Evolutionary conservation across 352 stramenopile genomes (phyloP), one percentile per base, ranked within the genome.

Genomic region (Phytophthora idaei): DNA sequence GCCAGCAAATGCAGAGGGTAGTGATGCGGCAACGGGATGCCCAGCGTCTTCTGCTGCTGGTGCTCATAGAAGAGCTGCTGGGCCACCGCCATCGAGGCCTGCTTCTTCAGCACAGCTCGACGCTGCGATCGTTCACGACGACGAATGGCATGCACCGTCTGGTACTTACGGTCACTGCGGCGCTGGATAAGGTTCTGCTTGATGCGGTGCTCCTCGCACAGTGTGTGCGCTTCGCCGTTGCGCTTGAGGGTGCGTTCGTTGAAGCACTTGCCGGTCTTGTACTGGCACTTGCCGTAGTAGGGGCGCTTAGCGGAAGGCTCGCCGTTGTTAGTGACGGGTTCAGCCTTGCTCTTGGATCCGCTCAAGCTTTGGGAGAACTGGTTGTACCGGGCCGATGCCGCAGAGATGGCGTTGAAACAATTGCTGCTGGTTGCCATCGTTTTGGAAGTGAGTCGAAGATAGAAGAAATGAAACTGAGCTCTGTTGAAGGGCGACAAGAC

Each of bases 261-360:
- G 60, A 92, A 92, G 71, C 87, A 95, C 64, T 95, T 95, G 72
- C 87, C 84, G 21, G 87, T 93, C 69, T 95, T 93, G 80, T 95
- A 95, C 69, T 92, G 81, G 63, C 85, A 95, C 67, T 93, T 95
- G 70, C 85, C 85, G 28, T 81, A 81, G 71, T 90, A 92, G 50
- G 74, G 57, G 1, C 82, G 78, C 41, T 64, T 69, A 8, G 51
- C 12, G 0, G 48, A 4, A 5, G 66, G 54, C 14, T 70, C 64
- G 14, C 29, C 66, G 25, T 41, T 59, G 36, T 41, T 31, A 7
- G 31, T 34, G 31, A 34, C 31, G 7, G 31, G 31, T 5, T 7
- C 31, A 34, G 31, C 7, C 31, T 34, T 34, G 31, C 31, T 2
- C 31, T 34, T 34, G 31, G 31, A 34, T 34, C 31, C 31, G 7